Conservation (phyloP, 148 eudicot species). For the Silene latifolia region DNA sequence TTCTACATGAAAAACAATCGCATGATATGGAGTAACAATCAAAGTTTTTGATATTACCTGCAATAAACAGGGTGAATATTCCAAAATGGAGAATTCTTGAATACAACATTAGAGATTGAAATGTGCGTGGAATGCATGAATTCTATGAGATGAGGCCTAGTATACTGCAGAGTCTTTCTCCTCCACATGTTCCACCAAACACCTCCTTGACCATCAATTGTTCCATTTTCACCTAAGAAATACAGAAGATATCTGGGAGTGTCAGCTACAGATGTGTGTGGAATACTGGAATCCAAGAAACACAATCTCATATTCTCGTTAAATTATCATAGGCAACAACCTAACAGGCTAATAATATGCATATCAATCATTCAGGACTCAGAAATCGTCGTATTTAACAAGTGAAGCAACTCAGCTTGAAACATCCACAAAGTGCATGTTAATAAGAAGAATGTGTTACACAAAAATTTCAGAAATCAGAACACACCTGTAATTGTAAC, state of each 20-base stretch:
- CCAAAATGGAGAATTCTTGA: conserved; percentile 97
- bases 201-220: conserved; percentile 93
- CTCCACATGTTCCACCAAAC: conserved; percentile 99
- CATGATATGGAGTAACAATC: background rate
- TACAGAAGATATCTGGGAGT: background rate
- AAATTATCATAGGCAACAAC: background rate
- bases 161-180: conserved; percentile 61
- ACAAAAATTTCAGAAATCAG: background rate
- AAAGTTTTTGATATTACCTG: conserved; percentile 46
- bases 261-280: background rate
- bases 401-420: background rate
- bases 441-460: background rate
- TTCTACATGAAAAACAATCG: background rate
- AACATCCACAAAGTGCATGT: background rate
- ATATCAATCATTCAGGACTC: conserved; percentile 1
- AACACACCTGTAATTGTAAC: conserved; percentile 84
- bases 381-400: background rate
- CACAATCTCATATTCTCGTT: background rate
- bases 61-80: conserved; percentile 95
- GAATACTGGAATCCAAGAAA: background rate
- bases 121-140: conserved; percentile 67
- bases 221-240: conserved; percentile 86
- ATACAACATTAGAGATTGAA: conserved; percentile 70
- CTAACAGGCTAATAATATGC: background rate
- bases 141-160: conserved; percentile 88